Base-by-base conservation (phyloP, 306 rosid species). In the Spatholobus suberectus region DNA sequence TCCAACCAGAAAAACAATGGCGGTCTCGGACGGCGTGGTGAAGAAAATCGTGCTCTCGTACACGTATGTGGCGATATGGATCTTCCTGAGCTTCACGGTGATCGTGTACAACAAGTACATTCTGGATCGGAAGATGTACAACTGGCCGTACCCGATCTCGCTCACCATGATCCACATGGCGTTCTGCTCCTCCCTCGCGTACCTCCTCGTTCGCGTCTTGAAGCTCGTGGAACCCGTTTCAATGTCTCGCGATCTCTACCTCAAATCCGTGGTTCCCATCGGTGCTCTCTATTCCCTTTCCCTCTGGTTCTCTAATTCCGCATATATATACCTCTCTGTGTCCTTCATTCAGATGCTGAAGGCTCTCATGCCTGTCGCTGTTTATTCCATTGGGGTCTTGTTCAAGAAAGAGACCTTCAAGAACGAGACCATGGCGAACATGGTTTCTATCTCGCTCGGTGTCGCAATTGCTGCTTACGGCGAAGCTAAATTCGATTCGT, bases 111-210 rank as follows among this genome's bases (percentile, higher is more conserved):
- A 96, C 91, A 96, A 96, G 85, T 96, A 89, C 94, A 96, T 96
- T 85, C 87, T 96, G 9, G 98, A 96, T 58, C 97, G 88, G 6
- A 93, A 96, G 85, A 89, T 96, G 92, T 96, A 92, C 92, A 91
- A 94, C 79, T 96, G 99, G 99, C 97, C 99, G 0, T 96, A 79
- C 77, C 99, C 99, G 9, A 93, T 96, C 79, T 92, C 99, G 0
- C 96, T 96, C 43, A 94, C 99, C 83, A 96, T 96, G 99, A 96
- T 96, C 87, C 99, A 96, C 83, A 96, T 96, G 99, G 94, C 88
- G 24, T 96, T 96, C 80, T 96, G 99, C 74, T 94, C 99, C 46
- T 89, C 97, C 71, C 80, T 96, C 11, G 99, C 99, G 0, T 94
- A 89, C 80, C 70, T 96, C 35, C 97, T 96, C 59, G 92, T 96